Percentiles rank a stretch among this genome's conserved stretches.
Evolutionary conservation across 2,329 filamentous ascomycete genomes (phyloP).

Genomic region (Verticillium klebahnii): DNA sequence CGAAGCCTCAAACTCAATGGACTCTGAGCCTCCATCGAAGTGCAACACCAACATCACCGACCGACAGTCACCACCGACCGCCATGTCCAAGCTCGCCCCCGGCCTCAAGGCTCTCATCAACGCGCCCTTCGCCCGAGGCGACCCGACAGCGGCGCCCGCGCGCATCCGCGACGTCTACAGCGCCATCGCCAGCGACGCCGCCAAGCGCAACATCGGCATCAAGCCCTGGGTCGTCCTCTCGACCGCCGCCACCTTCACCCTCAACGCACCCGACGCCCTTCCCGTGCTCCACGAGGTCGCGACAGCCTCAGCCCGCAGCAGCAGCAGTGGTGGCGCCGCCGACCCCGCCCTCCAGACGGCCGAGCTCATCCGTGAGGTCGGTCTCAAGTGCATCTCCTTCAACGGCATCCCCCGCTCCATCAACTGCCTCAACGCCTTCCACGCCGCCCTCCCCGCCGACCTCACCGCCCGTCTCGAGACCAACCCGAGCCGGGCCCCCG

Average conservation of each 20-base stretch:
- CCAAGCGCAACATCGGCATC: conserved; percentile 54
- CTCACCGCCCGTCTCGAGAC: conserved; percentile 51
- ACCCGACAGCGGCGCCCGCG: conserved; percentile 58
- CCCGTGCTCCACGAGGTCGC: conserved; percentile 55
- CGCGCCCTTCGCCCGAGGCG: conserved; percentile 60
- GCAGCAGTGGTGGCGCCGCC: conserved; percentile 11
- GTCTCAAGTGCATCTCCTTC: conserved; percentile 74
- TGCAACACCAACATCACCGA: background rate
- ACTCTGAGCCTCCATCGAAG: background rate
- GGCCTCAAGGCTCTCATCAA: conserved; percentile 71
- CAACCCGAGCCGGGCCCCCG: conserved; percentile 49
- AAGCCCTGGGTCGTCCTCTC: conserved; percentile 65
- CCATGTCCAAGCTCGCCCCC: conserved; percentile 70
- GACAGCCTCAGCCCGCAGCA: conserved; percentile 15
- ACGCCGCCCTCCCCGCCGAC: conserved; percentile 52
- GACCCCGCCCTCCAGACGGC: conserved; percentile 43
- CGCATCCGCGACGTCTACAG: conserved; percentile 61
- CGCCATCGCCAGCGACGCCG: conserved; percentile 59
- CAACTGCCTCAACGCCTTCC: conserved; percentile 74
- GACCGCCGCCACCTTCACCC: conserved; percentile 78
- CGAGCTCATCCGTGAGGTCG: conserved; percentile 71
- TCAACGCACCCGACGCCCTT: conserved; percentile 79
- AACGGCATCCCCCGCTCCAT: conserved; percentile 81
- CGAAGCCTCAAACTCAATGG: background rate
- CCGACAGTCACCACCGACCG: conserved; percentile 7